Conservation (phyloP, 805 yeast genomes). For the Saccharomycopsis sp. region DNA sequence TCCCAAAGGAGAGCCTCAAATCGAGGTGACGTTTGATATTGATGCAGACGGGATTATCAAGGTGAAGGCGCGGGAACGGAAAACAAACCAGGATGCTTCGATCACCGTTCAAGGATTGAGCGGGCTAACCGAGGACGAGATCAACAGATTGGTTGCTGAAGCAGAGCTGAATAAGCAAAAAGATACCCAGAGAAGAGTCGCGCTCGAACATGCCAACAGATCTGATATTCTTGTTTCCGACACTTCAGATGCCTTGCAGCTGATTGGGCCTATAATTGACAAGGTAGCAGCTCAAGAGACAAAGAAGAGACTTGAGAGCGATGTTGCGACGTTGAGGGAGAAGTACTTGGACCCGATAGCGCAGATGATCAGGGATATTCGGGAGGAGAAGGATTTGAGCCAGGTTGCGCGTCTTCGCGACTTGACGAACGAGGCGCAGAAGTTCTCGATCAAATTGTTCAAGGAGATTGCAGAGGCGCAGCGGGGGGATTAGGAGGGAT, state of each 20-base stretch:
- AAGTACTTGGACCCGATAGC: constrained; percentile 5
- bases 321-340: constrained; percentile 28
- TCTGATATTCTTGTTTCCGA: constrained; percentile 79
- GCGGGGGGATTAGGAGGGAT: no score
- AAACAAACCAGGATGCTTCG: constrained; percentile 70
- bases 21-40: constrained; percentile 67
- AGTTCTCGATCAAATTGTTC: constrained; percentile 66
- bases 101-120: constrained; percentile 66
- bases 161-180: constrained; percentile 55
- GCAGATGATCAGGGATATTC: constrained; percentile 4
- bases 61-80: constrained; percentile 74
- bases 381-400: constrained; percentile 5
- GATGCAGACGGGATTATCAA: constrained; percentile 82
- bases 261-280: constrained; percentile 44
- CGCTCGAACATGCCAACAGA: constrained; percentile 67
- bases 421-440: constrained; percentile 71
- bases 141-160: constrained; percentile 54
- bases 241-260: constrained; percentile 38
- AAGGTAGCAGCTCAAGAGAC: constrained; percentile 54
- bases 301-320: constrained; percentile 57
- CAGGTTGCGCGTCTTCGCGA: constrained; percentile 52
- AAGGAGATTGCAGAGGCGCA: constrained; percentile 40
- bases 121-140: constrained; percentile 64
- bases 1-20: constrained; percentile 76
- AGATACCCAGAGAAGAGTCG: constrained; percentile 53